phyloP scores from a whole-genome alignment of 208 protist genomes.

The Trichomonas tenax region DNA sequence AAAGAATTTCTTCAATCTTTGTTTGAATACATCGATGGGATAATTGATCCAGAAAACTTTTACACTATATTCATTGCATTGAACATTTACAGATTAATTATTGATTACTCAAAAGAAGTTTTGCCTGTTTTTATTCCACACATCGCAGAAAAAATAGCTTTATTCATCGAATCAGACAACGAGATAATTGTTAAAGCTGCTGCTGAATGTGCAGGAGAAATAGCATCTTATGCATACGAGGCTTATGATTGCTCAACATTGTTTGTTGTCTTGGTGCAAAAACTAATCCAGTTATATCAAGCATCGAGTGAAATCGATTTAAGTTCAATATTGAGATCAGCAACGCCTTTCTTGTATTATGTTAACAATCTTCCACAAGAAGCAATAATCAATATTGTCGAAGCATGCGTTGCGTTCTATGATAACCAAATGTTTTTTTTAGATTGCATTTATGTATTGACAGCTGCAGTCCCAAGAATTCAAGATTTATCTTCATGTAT shows the following conservation, averaged over 20 bases:
- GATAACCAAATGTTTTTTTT: neutral
- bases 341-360: neutral
- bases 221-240: neutral
- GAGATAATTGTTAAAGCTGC: neutral
- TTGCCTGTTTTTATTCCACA: neutral
- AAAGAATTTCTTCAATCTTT: neutral
- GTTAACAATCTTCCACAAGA: neutral
- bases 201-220: neutral
- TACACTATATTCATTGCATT: neutral
- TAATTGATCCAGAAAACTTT: neutral
- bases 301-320: neutral
- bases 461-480: neutral
- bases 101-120: neutral
- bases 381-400: neutral
- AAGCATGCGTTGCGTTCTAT: neutral
- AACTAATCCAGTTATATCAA: neutral
- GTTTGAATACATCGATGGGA: neutral
- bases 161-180: neutral
- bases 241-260: neutral
- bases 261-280: neutral
- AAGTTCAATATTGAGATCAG: neutral
- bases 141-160: neutral
- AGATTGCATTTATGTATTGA: neutral
- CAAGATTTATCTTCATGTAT: neutral
- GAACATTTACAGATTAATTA: neutral